Evolutionary conservation across 2,329 filamentous ascomycete genomes (phyloP), one percentile per base, ranked within the genome.

Genomic region (Colletotrichum tabaci): DNA sequence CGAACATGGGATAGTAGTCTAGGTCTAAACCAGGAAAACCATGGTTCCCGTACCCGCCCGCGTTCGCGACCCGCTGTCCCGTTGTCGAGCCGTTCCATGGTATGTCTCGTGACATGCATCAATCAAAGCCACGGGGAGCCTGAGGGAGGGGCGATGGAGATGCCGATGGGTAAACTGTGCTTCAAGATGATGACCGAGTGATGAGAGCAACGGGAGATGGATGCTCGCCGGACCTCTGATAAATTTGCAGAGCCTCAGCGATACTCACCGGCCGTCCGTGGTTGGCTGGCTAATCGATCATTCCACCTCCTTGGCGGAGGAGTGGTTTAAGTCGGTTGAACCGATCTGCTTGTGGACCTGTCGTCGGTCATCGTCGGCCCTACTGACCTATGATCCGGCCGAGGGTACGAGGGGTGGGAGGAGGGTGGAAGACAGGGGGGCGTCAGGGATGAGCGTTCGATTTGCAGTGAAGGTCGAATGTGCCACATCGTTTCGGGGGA

Each of bases 21-120:
- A 8, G 30, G 30, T 30, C 30, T 30, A 30, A 30, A 30, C 30
- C 3, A 4, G 26, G 30, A 40, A 38, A n/a, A 12, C n/a, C 15
- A 42, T 61, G 18, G 21, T 23, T 42, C 35, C 60, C 44, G 46
- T 13, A 50, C 60, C 60, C 60, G 60, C 21, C 30, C 30, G 30
- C 30, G 30, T 30, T 38, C 57, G 40, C n/a, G 26, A 16, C 4
- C 53, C 40, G 50, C 10, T 30, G 35, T 23, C 30, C 50, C 60
- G 23, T 64, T 52, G 10, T 68, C 66, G 50, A 63, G 50, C 60
- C 66, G 66, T 47, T 9, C 49, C 52, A 68, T 56, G 30, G 26
- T 50, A 26, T 40, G 35, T 35, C 21, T 57, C 50, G 52, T 62
- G 50, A 30, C 16, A 35, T 42, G 12, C 44, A 56, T 21, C 30